Evolutionary conservation across 371 early-diverging fungal genomes (phyloP).

Genomic region (Mucor mucedo): DNA sequence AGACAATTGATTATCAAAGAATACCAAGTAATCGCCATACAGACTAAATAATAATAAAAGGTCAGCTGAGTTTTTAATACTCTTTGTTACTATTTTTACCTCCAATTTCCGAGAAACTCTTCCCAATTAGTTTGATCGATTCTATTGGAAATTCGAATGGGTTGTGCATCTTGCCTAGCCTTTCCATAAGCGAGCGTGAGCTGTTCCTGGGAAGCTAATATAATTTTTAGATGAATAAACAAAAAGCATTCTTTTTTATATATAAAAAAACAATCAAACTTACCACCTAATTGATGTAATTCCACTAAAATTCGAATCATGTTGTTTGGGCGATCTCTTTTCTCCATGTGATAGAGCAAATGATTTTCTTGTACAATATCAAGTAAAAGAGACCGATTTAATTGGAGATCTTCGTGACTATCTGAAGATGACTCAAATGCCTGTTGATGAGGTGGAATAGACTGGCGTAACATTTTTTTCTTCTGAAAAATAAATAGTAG

Average conservation of each 20-base stretch:
- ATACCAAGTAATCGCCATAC: constrained; percentile 37
- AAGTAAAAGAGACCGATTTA: constrained; percentile 7
- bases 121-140: constrained; percentile 35
- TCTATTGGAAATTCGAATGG: constrained; percentile 19
- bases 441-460: constrained; percentile 13
- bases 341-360: constrained; percentile 40
- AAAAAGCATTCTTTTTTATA: not conserved
- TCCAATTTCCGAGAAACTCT: constrained; percentile 35
- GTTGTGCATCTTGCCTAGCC: constrained; percentile 8
- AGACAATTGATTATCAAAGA: constrained; percentile 37
- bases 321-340: constrained; percentile 41
- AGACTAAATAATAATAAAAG: constrained; percentile 18
- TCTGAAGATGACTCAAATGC: not conserved
- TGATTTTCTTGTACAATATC: constrained; percentile 35
- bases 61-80: constrained; percentile 17
- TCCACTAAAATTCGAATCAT: constrained; percentile 36
- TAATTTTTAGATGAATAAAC: not conserved
- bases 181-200: constrained; percentile 22
- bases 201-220: constrained; percentile 24
- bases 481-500: not conserved
- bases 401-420: not conserved
- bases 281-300: constrained; percentile 44
- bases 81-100: constrained; percentile 25
- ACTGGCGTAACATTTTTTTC: constrained; percentile 17
- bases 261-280: not conserved